Conservation (phyloP, 129 eudicot species). For the Scalesia atractyloides region DNA sequence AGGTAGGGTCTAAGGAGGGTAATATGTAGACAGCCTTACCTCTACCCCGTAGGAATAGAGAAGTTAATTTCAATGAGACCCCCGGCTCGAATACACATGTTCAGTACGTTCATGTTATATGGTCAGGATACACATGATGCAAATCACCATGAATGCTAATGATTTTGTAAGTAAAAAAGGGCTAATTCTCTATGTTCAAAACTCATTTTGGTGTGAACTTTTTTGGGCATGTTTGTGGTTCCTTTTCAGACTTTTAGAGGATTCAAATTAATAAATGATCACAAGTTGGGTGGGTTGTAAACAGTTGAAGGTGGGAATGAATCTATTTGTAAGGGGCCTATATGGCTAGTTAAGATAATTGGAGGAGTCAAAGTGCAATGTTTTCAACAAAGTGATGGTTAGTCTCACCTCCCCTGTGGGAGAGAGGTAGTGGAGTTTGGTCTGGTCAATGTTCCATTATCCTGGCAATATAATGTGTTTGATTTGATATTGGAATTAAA, state of each 20-base stretch:
- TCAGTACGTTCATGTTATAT: slow-evolving; percentile 12
- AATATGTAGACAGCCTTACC: too few relatives aligned
- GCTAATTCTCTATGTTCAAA: background rate
- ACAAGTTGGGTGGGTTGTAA: slow-evolving; percentile 6
- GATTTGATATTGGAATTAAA: slow-evolving; percentile 20
- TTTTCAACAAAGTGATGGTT: slow-evolving; percentile 17
- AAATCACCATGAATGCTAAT: background rate
- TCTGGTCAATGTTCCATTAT: slow-evolving; percentile 40
- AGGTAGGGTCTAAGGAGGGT: too few relatives aligned
- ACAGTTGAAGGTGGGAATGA: slow-evolving; percentile 10
- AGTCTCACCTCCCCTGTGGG: slow-evolving; percentile 30
- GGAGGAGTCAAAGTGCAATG: slow-evolving; percentile 24
- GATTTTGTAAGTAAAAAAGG: background rate
- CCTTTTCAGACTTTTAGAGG: background rate
- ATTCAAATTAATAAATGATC: background rate
- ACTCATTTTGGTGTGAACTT: background rate
- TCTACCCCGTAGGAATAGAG: too few relatives aligned
- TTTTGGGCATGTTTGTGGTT: slow-evolving; percentile 10
- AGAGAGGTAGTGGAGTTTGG: slow-evolving; percentile 31
- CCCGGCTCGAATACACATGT: too few relatives aligned
- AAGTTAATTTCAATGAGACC: too few relatives aligned
- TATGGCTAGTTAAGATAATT: slow-evolving; percentile 17
- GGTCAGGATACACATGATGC: slow-evolving; percentile 10
- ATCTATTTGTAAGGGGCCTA: slow-evolving; percentile 20
- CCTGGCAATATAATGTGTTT: slow-evolving; percentile 26